Percentiles rank a stretch among this genome's conserved stretches.
Evolutionary conservation across 2,329 filamentous ascomycete genomes (phyloP).

Genomic region (Fusarium mundagurra): DNA sequence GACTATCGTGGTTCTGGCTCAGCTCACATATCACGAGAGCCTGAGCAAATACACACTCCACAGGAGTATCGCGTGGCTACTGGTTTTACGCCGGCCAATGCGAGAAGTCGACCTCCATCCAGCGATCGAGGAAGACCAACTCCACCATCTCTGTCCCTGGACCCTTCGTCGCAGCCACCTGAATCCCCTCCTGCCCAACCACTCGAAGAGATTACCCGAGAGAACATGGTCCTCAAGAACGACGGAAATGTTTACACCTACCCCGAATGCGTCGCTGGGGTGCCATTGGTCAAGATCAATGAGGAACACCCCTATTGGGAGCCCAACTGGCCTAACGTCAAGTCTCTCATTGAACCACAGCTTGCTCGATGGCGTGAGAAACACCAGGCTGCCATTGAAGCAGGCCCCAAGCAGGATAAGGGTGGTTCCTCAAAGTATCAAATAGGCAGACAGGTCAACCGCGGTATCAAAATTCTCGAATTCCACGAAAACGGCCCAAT

Average conservation of each 20-base stretch:
- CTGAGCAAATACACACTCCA: conserved; percentile 41
- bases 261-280: conserved; percentile 62
- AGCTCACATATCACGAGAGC: conserved; percentile 29
- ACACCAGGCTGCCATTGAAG: conserved; percentile 51
- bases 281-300: conserved; percentile 63
- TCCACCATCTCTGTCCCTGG: conserved; percentile 41
- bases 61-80: conserved; percentile 40
- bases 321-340: conserved; percentile 59
- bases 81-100: conserved; percentile 48
- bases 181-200: conserved; percentile 9
- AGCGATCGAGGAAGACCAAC: conserved; percentile 43
- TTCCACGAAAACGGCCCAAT: conserved; percentile 62
- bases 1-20: conserved; percentile 18
- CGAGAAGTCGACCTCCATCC: conserved; percentile 42
- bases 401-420: conserved; percentile 47
- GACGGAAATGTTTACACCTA: conserved; percentile 61
- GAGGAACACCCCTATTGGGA: conserved; percentile 66
- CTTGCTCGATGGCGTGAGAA: conserved; percentile 61
- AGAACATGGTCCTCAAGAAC: conserved; percentile 57
- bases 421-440: conserved; percentile 59
- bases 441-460: conserved; percentile 65
- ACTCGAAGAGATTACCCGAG: conserved; percentile 54
- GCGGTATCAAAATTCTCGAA: conserved; percentile 62
- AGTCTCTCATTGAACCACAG: conserved; percentile 53
- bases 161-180: conserved; percentile 42